Evolutionary conservation across 2,329 filamentous ascomycete species (phyloP).

Genomic region (Cytospora paraplurivora): DNA sequence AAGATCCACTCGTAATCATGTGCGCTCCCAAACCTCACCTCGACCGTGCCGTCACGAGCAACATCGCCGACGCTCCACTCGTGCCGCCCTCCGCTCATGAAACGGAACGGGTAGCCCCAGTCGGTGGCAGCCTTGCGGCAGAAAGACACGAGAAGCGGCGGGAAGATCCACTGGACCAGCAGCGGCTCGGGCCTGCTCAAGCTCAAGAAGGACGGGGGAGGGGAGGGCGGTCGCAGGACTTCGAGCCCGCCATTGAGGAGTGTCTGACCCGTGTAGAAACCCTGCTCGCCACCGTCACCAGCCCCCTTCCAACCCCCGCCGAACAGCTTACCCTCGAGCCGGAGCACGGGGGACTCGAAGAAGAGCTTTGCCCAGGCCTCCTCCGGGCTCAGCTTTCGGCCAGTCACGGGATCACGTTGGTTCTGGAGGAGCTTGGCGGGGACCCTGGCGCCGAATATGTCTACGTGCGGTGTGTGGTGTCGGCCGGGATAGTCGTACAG

Average conservation of each 20-base stretch:
- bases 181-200: conserved; percentile 13
- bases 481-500: background rate
- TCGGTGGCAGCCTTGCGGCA: conserved; percentile 14
- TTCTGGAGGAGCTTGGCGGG: conserved; percentile 7
- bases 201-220: conserved; percentile 1
- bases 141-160: conserved; percentile 8
- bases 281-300: conserved; percentile 11
- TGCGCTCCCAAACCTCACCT: conserved; percentile 17
- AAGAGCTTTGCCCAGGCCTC: conserved; percentile 20
- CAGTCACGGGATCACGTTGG: background rate
- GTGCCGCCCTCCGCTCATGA: conserved; percentile 22
- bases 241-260: conserved; percentile 17
- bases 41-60: conserved; percentile 2
- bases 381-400: conserved; percentile 11
- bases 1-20: conserved; percentile 18
- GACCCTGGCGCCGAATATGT: conserved; percentile 9
- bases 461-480: conserved; percentile 17
- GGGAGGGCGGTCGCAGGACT: conserved; percentile 14
- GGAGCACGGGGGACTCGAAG: conserved; percentile 18
- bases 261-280: conserved; percentile 6
- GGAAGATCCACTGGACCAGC: conserved; percentile 13
- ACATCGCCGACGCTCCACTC: conserved; percentile 14
- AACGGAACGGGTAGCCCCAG: conserved; percentile 20
- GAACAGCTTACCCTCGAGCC: conserved; percentile 18
- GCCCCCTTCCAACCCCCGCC: background rate